Conservation (phyloP, 2,329 filamentous ascomycete species). For the Xylariaceae sp. region DNA sequence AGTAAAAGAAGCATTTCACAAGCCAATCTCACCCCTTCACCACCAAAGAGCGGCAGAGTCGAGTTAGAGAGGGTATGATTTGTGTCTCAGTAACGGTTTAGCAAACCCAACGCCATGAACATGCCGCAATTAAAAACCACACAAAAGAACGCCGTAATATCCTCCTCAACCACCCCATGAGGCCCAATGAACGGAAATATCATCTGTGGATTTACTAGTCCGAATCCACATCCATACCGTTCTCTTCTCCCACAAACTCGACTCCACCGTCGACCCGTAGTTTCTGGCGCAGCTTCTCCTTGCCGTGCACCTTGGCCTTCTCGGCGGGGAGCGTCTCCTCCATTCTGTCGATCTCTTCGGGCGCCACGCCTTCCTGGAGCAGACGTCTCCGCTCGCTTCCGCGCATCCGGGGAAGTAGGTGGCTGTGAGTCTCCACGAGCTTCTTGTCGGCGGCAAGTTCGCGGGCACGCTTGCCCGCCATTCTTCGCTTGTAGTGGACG, state of each 20-base stretch:
- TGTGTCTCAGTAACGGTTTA: constrained; percentile 10
- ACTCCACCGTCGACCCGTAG: constrained; percentile 40
- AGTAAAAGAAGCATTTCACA: background rate
- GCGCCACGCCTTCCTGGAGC: constrained; percentile 31
- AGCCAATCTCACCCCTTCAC: constrained; percentile 2
- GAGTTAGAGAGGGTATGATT: constrained; percentile 5
- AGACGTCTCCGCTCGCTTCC: constrained; percentile 59
- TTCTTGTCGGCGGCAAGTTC: constrained; percentile 77
- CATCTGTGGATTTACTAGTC: constrained; percentile 23
- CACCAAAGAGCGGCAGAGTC: background rate
- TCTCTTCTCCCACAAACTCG: constrained; percentile 39
- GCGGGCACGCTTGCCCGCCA: constrained; percentile 83
- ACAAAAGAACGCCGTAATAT: constrained; percentile 28
- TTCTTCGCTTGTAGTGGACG: constrained; percentile 88
- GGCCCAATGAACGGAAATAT: constrained; percentile 10
- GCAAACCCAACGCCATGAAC: constrained; percentile 31
- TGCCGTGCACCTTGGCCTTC: constrained; percentile 39
- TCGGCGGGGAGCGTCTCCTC: constrained; percentile 30
- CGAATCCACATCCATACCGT: constrained; percentile 42
- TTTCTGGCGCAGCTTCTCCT: constrained; percentile 38
- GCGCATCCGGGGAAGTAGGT: constrained; percentile 74
- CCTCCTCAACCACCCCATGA: constrained; percentile 20
- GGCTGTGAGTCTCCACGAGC: constrained; percentile 86
- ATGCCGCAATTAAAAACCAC: constrained; percentile 28
- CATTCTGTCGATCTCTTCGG: constrained; percentile 36